Base-by-base conservation (phyloP, 257 asterid species). In the Solanum lycopersicoides region DNA sequence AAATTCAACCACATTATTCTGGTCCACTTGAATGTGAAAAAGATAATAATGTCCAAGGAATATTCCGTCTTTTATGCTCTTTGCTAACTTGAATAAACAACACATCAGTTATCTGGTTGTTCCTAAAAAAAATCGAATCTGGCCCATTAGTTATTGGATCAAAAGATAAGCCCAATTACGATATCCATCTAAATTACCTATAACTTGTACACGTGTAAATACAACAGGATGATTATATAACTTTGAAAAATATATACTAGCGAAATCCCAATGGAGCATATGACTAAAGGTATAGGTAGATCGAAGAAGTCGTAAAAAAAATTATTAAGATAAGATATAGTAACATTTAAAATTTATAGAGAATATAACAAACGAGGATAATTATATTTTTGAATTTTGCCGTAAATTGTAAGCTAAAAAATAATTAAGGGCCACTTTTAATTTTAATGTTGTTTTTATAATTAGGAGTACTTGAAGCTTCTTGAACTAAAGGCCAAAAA, bases 381-480 rank as follows among this genome's bases (percentile, higher is more conserved):
- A 32, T 32, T 3, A 32, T 32, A 32, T 32, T 68, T 68, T 30
- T 68, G 10, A 25, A 68, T 3, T 41, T 41, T 41, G 45, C 16
- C 59, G 59, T 56, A 56, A 56, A n/a, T 18, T 53, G 20, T 53
- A 56, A 18, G 65, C n/a, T 56, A 56, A 21, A 53, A 53, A 53
- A 16, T 16, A 2, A 53, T 2, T 53, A 6, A 53, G 60, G 25
- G 25, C 2, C 25, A 20, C 25, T 56, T 56, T 20, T 20, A 20
- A 20, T 56, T 56, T 56, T 56, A 59, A 21, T 21, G 28, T 59
- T 59, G 63, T 59, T 59, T 21, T 8, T 60, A 60, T 60, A 60
- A 20, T 59, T 60, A 94, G 94, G 94, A 83, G 82, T 91, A 72
- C 89, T 88, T 91, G 83, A 90, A 89, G 89, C 91, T 89, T 65